phyloP scores from a whole-genome alignment of 495 filamentous ascomycete species.

The Bacidia gigantensis region DNA sequence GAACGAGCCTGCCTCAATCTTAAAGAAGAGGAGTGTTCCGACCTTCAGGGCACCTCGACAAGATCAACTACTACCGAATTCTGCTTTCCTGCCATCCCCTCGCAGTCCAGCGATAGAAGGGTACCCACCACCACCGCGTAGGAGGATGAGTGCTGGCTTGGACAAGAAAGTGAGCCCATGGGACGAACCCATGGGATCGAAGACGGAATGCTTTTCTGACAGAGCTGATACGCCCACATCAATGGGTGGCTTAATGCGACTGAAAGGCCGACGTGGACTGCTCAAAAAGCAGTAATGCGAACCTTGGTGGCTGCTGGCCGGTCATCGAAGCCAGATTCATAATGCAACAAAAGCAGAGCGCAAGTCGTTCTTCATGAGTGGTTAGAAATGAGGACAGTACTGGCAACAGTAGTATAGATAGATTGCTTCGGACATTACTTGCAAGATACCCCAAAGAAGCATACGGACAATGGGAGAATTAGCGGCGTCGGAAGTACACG shows the following conservation, averaged over 20 bases:
- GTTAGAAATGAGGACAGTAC: neutral
- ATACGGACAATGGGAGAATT: neutral
- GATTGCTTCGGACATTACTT: constrained; percentile 4
- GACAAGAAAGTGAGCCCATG: neutral
- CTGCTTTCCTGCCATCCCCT: neutral
- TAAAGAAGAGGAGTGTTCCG: neutral
- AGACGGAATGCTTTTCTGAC: neutral
- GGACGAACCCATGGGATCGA: neutral
- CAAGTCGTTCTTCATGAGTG: neutral
- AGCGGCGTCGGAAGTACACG: neutral
- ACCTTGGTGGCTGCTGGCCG: neutral
- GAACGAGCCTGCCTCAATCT: neutral
- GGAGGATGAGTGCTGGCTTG: neutral
- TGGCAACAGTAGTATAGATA: neutral
- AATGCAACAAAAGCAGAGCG: no score
- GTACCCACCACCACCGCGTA: neutral
- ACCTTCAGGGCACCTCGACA: neutral
- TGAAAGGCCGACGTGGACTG: constrained; percentile 5
- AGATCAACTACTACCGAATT: neutral
- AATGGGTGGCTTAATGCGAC: constrained; percentile 4
- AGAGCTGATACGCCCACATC: constrained; percentile 9
- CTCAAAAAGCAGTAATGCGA: constrained; percentile 5
- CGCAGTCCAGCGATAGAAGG: no score
- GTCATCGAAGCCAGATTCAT: neutral
- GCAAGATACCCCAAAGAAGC: constrained; percentile 10